Evolutionary conservation across 2,329 filamentous ascomycete species (phyloP).

Genomic region (Sphaceloma murrayae): DNA sequence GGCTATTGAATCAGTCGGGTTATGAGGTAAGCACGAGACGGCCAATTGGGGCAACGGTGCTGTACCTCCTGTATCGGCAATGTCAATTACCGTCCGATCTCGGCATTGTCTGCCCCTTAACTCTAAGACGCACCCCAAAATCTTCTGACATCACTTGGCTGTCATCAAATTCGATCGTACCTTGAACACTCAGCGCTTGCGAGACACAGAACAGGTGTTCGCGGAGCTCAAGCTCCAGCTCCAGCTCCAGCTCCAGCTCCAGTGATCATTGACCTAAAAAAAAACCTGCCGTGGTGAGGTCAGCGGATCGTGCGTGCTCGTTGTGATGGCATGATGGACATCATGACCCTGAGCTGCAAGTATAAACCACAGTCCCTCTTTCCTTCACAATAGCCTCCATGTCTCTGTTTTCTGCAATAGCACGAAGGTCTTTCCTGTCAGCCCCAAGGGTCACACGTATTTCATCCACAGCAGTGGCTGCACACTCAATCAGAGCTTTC

Average conservation of each 20-base stretch:
- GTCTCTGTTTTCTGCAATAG: conserved; percentile 2
- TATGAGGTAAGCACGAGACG: no score
- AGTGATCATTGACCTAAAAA: not conserved
- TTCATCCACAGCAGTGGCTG: not conserved
- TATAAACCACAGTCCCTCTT: not conserved
- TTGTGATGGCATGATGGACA: no score
- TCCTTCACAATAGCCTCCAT: not conserved
- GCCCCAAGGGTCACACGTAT: not conserved
- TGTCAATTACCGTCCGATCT: no score
- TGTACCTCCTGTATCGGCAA: no score
- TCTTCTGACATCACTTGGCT: conserved; percentile 15
- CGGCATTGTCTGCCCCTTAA: conserved; percentile 5
- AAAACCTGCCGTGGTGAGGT: conserved; percentile 2
- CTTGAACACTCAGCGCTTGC: not conserved
- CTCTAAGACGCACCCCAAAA: conserved; percentile 4
- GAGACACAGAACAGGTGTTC: no score
- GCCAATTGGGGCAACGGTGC: no score
- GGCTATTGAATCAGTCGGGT: no score
- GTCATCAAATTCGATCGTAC: conserved; percentile 14
- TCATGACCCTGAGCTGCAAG: no score
- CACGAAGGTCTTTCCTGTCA: not conserved
- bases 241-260: no score
- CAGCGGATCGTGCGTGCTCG: conserved; percentile 1
- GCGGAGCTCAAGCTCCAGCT: no score
- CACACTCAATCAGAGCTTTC: conserved; percentile 19